Base-by-base conservation (phyloP, 148 eudicot genomes). In the Rhododendron vialii region DNA sequence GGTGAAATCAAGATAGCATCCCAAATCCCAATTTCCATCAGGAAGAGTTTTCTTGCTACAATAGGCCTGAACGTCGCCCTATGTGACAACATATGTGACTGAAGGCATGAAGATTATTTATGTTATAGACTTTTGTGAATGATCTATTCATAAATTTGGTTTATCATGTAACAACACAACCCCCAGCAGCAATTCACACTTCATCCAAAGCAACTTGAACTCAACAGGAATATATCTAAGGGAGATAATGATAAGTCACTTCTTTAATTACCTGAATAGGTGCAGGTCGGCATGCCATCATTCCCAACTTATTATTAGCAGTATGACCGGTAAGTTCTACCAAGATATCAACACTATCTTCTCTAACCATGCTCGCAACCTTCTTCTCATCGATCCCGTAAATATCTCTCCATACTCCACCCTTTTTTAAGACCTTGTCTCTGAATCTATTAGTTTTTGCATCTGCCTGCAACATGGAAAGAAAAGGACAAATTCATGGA, bases 291-390 rank as follows among this genome's bases (percentile, higher is more conserved):
- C 99, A 97, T 69, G 99, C 98, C 98, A 97, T 91, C 94, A 92
- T 97, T 87, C 99, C 99, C 91, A 97, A 87, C 86, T 97, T 97
- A 88, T 97, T 97, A 78, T 97, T 97, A 59, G 99, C 99, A 63
- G 99, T 97, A 88, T 97, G 99, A 81, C 99, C 99, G 47, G 99
- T 98, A 87, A 98, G 98, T 90, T 98, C 99, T 50, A 95, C 96
- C 93, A 98, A 92, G 88, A 98, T 98, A 85, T 98, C 99, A 88
- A 98, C 92, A 83, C 92, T 91, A 89, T 98, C 99, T 83, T 98
- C 99, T 90, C 98, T 94, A 90, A 98, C 95, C 92, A 98, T 89
- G 88, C 89, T 92, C 15, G 96, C 98, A 84, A 98, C 99, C 89
- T 92, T 95, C 91, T 95, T 98, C 91, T 98, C 99, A 92, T 98